These are phyloP conservation scores for Pseudognaphalium luteoalbum DNA, from an alignment of 129 eudicot genomes.

Conservation along the genomic window DNA sequence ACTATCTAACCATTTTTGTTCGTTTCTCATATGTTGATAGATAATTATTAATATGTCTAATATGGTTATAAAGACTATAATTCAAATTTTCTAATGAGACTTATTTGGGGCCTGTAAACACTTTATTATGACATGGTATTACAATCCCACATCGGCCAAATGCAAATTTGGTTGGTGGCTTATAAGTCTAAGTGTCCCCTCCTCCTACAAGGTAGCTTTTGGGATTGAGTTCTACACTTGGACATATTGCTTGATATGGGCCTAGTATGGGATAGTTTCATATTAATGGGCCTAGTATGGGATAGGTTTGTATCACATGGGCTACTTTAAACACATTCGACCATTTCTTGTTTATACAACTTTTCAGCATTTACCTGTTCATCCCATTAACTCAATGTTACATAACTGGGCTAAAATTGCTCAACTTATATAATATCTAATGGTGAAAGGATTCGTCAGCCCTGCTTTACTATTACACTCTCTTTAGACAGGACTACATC, in stretches of 20 bases:
- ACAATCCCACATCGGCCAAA: too few relatives aligned
- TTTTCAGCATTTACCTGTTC: not conserved
- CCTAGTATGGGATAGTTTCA: too few relatives aligned
- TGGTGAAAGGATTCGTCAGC: not conserved
- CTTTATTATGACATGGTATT: not conserved
- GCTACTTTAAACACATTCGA: not conserved
- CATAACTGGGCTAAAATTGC: slow-evolving; percentile 4
- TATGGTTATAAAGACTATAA: not conserved
- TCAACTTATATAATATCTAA: not conserved
- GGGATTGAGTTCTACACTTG: too few relatives aligned
- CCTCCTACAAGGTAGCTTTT: too few relatives aligned
- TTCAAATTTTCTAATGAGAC: not conserved
- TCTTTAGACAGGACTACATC: not conserved
- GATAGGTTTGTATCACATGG: not conserved
- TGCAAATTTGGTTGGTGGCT: too few relatives aligned
- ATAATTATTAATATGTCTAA: not conserved
- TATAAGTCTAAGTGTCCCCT: too few relatives aligned
- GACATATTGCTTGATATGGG: too few relatives aligned
- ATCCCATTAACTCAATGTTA: not conserved
- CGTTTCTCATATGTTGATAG: not conserved
- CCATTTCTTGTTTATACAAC: not conserved
- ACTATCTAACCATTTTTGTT: not conserved
- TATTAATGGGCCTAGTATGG: too few relatives aligned
- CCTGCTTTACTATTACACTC: not conserved
- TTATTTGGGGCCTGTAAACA: not conserved